These are phyloP conservation scores for Blastomyces parvus DNA, from an alignment of 2,329 filamentous ascomycete genomes.

Conservation along the genomic window DNA sequence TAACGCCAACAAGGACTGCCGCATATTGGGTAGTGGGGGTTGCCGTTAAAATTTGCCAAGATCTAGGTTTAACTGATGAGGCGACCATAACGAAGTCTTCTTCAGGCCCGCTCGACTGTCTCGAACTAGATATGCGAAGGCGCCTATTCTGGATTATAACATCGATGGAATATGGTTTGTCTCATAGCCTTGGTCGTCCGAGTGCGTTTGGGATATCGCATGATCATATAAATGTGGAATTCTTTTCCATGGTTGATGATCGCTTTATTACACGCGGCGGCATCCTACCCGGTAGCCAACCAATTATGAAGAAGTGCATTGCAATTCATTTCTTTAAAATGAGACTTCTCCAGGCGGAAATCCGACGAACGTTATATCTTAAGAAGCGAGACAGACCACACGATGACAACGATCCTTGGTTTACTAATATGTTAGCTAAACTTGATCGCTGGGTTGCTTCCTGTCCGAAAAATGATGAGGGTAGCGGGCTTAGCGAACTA, in stretches of 20 bases:
- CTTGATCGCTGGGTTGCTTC: constrained; percentile 69
- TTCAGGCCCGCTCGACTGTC: constrained; percentile 52
- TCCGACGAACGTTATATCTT: constrained; percentile 75
- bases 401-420: constrained; percentile 80
- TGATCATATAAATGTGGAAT: constrained; percentile 75
- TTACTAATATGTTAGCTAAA: constrained; percentile 65
- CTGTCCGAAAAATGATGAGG: constrained; percentile 61
- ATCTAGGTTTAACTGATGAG: constrained; percentile 78
- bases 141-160: constrained; percentile 80
- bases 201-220: constrained; percentile 72
- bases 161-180: constrained; percentile 79
- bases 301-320: constrained; percentile 74
- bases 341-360: constrained; percentile 78
- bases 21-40: constrained; percentile 90
- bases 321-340: constrained; percentile 92
- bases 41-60: constrained; percentile 77
- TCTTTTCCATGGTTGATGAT: constrained; percentile 75
- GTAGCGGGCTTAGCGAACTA: constrained; percentile 62
- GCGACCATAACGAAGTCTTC: constrained; percentile 65
- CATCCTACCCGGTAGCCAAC: constrained; percentile 58
- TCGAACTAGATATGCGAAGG: constrained; percentile 81
- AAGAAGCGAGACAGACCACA: constrained; percentile 67
- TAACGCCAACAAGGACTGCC: constrained; percentile 84
- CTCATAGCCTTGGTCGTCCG: constrained; percentile 79
- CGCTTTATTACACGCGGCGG: constrained; percentile 69